Percentiles rank a stretch among this genome's conserved stretches.
Evolutionary conservation across 2,329 filamentous ascomycete species (phyloP).

Genomic region (Ambrosiella xylebori): DNA sequence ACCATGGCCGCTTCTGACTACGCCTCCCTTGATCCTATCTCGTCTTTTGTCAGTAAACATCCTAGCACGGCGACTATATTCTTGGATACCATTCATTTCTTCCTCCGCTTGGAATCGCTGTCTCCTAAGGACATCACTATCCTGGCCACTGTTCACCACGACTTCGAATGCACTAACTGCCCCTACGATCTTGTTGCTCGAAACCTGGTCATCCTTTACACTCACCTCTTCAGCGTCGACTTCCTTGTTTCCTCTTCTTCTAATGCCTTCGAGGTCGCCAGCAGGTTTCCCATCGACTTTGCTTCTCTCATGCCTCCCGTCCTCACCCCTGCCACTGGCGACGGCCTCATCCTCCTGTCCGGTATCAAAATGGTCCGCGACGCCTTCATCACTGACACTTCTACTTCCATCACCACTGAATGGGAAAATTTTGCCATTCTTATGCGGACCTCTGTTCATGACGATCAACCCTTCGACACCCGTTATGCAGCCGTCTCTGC

Average conservation of each 20-base stretch:
- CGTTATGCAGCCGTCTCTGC: conserved; percentile 42
- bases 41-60: not conserved
- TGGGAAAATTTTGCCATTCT: conserved; percentile 30
- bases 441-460: conserved; percentile 30
- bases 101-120: conserved; percentile 4
- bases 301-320: conserved; percentile 2
- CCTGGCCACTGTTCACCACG: conserved; percentile 5
- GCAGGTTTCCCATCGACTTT: conserved; percentile 4
- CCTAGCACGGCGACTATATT: conserved; percentile 9
- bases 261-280: not conserved
- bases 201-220: conserved; percentile 9
- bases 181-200: conserved; percentile 8
- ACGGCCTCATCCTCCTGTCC: conserved; percentile 8
- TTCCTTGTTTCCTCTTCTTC: not conserved
- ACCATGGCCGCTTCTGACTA: not conserved
- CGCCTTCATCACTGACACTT: not conserved
- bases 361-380: conserved; percentile 12
- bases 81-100: conserved; percentile 6
- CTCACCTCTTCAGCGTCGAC: conserved; percentile 9
- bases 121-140: conserved; percentile 2
- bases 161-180: conserved; percentile 2
- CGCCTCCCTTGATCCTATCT: not conserved
- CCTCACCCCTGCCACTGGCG: conserved; percentile 8
- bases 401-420: not conserved
- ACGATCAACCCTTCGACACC: conserved; percentile 43